These are phyloP conservation scores for Talaromyces proteolyticus DNA, from an alignment of 495 filamentous ascomycete genomes.

Conservation along the genomic window DNA sequence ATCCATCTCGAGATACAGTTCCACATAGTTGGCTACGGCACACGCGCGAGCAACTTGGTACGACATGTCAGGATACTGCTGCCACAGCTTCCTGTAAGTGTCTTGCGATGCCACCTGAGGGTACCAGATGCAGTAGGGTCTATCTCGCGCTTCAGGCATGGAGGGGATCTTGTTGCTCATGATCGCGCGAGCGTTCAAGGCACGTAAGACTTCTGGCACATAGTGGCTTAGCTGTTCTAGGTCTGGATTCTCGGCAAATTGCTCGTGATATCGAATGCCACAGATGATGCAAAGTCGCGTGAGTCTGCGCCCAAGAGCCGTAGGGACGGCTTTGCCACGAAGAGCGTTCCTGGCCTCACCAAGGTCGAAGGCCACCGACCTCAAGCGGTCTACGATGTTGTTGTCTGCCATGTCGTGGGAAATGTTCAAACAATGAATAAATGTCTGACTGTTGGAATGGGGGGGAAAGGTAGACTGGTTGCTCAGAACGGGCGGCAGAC, in stretches of 20 bases:
- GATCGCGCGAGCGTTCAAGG: slow-evolving; percentile 28
- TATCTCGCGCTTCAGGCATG: slow-evolving; percentile 17
- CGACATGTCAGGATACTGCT: slow-evolving; percentile 12
- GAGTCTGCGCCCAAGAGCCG: not conserved
- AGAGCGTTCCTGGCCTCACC: not conserved
- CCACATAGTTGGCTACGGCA: slow-evolving; percentile 21
- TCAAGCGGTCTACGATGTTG: not conserved
- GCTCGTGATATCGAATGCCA: slow-evolving; percentile 18
- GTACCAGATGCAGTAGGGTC: slow-evolving; percentile 41
- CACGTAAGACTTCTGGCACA: slow-evolving; percentile 16
- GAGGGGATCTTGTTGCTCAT: slow-evolving; percentile 32
- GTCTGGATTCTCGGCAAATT: slow-evolving; percentile 10
- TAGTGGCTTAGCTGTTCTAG: slow-evolving; percentile 10
- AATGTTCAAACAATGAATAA: no score
- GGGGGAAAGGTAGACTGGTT: no score
- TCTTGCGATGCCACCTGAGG: slow-evolving; percentile 26
- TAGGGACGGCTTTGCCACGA: not conserved
- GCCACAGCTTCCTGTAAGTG: slow-evolving; percentile 20
- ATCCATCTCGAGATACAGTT: slow-evolving; percentile 21
- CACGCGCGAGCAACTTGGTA: slow-evolving; percentile 26
- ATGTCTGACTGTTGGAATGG: not conserved
- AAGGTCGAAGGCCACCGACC: not conserved
- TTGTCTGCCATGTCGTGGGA: not conserved
- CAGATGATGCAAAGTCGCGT: slow-evolving; percentile 14
- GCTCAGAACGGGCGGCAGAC: no score